Evolutionary conservation across 2,329 filamentous ascomycete species (phyloP).

Genomic region (Helotiales sp.): DNA sequence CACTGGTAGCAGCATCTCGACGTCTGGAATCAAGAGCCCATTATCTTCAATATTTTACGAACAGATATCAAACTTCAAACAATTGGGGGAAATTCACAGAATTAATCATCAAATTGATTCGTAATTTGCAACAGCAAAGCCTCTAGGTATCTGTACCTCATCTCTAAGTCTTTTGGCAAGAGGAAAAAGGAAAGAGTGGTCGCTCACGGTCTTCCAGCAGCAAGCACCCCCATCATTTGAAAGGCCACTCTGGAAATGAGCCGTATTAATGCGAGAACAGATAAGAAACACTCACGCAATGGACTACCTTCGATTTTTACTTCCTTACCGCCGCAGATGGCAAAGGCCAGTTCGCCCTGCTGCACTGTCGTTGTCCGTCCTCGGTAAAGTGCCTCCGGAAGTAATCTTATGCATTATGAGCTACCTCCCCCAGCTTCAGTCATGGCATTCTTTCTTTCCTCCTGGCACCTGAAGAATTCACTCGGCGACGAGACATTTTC

Average conservation of each 20-base stretch:
- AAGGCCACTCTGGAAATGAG: too few species aligned
- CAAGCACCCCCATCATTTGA: too few species aligned
- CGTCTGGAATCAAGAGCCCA: not conserved
- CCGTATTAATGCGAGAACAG: too few species aligned
- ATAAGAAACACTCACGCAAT: conserved; percentile 6
- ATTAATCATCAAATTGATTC: too few species aligned
- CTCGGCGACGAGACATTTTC: conserved; percentile 18
- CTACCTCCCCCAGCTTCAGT: conserved; percentile 24
- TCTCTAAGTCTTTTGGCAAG: too few species aligned
- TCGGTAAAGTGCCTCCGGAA: conserved; percentile 17
- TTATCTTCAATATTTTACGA: too few species aligned
- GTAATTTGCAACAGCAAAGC: too few species aligned
- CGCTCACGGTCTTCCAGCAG: too few species aligned
- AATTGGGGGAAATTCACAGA: too few species aligned
- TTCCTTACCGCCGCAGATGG: not conserved
- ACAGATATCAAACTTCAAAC: too few species aligned
- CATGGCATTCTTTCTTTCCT: conserved; percentile 26
- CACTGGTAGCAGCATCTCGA: not conserved
- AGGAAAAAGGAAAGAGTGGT: too few species aligned
- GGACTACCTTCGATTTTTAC: conserved; percentile 13
- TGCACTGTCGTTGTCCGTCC: conserved; percentile 13
- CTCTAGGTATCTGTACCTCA: too few species aligned
- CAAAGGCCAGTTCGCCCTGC: not conserved
- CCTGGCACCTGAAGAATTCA: conserved; percentile 13
- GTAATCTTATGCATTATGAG: conserved; percentile 20